Evolutionary conservation across 2,329 filamentous ascomycete genomes (phyloP).

Genomic region (Scleromitrula shiraiana): DNA sequence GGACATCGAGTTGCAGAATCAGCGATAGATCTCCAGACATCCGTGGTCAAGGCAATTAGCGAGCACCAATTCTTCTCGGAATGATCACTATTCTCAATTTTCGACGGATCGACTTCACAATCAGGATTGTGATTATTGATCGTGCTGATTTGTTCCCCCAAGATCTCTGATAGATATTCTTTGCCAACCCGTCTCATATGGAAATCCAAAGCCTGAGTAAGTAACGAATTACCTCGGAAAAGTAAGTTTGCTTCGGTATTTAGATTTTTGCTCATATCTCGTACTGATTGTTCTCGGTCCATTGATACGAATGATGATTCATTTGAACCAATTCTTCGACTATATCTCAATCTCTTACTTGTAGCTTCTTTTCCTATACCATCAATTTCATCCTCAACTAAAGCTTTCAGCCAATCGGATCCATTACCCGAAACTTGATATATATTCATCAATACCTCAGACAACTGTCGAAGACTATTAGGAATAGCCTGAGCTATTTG

Average conservation of each 20-base stretch:
- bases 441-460: slow-evolving; percentile 84
- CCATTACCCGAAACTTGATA: slow-evolving; percentile 86
- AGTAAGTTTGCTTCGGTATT: slow-evolving; percentile 87
- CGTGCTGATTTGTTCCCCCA: slow-evolving; percentile 77
- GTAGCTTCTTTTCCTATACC: slow-evolving; percentile 77
- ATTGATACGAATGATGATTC: slow-evolving; percentile 52
- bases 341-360: slow-evolving; percentile 66
- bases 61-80: slow-evolving; percentile 76
- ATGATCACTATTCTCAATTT: slow-evolving; percentile 59
- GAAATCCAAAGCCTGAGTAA: slow-evolving; percentile 88
- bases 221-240: slow-evolving; percentile 87
- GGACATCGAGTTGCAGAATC: slow-evolving; percentile 69
- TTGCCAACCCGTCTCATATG: slow-evolving; percentile 93
- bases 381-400: slow-evolving; percentile 96
- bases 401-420: slow-evolving; percentile 81
- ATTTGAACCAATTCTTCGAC: slow-evolving; percentile 60
- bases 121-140: slow-evolving; percentile 88
- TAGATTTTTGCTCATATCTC: slow-evolving; percentile 71
- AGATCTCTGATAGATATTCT: slow-evolving; percentile 81
- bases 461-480: slow-evolving; percentile 67
- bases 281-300: slow-evolving; percentile 64
- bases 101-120: slow-evolving; percentile 91
- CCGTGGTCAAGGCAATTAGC: slow-evolving; percentile 67
- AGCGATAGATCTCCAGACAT: slow-evolving; percentile 78
- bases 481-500: slow-evolving; percentile 77